A percentile compares a stretch with the other conserved stretches of the same genome.
Conservation (phyloP, 2,329 filamentous ascomycete species). For the Cladophialophora bantiana region DNA sequence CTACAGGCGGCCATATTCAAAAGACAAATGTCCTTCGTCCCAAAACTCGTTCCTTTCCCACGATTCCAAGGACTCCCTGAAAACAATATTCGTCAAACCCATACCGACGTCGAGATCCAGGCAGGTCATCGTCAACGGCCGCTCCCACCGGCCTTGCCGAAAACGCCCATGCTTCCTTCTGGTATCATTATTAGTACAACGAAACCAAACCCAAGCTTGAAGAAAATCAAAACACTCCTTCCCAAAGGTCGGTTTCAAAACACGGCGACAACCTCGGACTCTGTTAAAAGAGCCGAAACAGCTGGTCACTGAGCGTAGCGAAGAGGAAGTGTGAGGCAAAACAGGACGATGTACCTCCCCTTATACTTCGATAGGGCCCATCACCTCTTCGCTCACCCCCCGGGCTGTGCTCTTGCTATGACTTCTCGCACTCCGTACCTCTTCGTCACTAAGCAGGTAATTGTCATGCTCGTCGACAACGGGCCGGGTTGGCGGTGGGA, state of each 20-base stretch:
- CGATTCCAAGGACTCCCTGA: neutral
- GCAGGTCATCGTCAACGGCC: slow-evolving; percentile 14
- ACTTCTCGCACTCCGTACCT: slow-evolving; percentile 47
- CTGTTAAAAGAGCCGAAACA: neutral
- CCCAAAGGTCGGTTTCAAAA: slow-evolving; percentile 4
- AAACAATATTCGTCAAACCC: neutral
- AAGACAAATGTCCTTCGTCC: neutral
- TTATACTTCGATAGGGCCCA: slow-evolving; percentile 61
- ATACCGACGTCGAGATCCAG: slow-evolving; percentile 6
- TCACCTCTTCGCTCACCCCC: slow-evolving; percentile 61
- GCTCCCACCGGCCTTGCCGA: slow-evolving; percentile 23
- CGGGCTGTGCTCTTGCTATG: slow-evolving; percentile 54
- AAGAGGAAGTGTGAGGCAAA: neutral
- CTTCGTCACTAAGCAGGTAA: slow-evolving; percentile 55
- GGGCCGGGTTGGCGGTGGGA: slow-evolving; percentile 40
- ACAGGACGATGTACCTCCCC: neutral
- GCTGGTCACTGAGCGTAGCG: neutral
- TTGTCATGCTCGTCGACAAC: slow-evolving; percentile 52
- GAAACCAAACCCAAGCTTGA: neutral
- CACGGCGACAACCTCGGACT: neutral
- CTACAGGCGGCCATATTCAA: neutral
- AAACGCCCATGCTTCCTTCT: slow-evolving; percentile 32
- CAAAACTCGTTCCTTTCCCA: neutral
- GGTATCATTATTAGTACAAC: slow-evolving; percentile 38
- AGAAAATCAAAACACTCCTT: slow-evolving; percentile 5